Percentiles rank a stretch among this genome's conserved stretches.
phyloP scores from a whole-genome alignment of 768 basidiomycete genomes.

The Amanita polypyramis region DNA sequence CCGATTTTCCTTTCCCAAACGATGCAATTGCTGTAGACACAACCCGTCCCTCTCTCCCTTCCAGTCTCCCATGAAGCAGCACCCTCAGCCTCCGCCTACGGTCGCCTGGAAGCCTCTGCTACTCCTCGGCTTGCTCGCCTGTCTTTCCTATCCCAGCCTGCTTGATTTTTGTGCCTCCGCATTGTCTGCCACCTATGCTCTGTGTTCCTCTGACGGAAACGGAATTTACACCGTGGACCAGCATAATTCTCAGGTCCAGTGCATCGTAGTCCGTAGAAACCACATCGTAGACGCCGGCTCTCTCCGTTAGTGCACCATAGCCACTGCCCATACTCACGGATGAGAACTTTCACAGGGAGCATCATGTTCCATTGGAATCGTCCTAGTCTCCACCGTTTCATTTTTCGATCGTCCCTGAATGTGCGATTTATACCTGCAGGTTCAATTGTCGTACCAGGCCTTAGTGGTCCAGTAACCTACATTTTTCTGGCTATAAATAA shows the following conservation, averaged over 20 bases:
- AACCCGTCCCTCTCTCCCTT: background rate
- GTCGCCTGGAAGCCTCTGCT: background rate
- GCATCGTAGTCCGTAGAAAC: slow-evolving; percentile 45
- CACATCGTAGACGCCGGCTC: slow-evolving; percentile 45
- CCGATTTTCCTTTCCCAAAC: no score
- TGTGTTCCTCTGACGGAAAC: slow-evolving; percentile 47
- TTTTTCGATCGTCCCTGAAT: slow-evolving; percentile 14
- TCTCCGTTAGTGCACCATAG: slow-evolving; percentile 33
- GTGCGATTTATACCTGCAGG: slow-evolving; percentile 42
- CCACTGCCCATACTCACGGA: slow-evolving; percentile 19
- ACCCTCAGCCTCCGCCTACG: background rate
- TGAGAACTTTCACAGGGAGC: slow-evolving; percentile 19
- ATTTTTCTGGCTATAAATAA: background rate
- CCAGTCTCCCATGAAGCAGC: background rate
- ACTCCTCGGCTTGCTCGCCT: background rate
- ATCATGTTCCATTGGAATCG: slow-evolving; percentile 12
- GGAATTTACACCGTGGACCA: slow-evolving; percentile 63
- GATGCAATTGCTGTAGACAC: background rate
- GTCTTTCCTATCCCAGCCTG: background rate
- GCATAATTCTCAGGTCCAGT: slow-evolving; percentile 40
- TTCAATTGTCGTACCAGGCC: slow-evolving; percentile 60
- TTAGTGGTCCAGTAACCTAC: slow-evolving; percentile 42
- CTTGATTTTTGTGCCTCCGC: background rate
- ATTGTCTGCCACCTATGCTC: slow-evolving; percentile 28
- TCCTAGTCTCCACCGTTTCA: background rate